phyloP scores from a whole-genome alignment of 495 filamentous ascomycete species.

The Podospora appendiculata region DNA sequence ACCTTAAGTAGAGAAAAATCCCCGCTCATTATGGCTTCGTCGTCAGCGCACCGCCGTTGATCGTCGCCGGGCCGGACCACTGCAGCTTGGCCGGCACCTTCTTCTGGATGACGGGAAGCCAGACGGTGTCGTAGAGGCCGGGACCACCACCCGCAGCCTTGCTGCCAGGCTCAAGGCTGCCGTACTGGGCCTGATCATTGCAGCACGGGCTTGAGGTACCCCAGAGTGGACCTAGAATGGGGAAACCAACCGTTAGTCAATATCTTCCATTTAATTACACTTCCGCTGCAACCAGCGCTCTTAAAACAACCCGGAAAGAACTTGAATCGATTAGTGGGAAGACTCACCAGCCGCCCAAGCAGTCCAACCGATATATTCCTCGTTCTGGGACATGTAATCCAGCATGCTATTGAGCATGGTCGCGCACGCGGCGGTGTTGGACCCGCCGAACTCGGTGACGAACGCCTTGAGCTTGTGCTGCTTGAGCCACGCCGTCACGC shows the following conservation, averaged over 20 bases:
- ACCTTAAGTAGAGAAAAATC: no score
- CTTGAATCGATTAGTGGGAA: no score
- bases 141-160: constrained; percentile 35
- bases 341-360: constrained; percentile 41
- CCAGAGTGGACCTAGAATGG: constrained; percentile 32
- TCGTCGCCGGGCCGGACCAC: constrained; percentile 28
- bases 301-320: neutral
- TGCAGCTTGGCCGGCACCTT: constrained; percentile 35
- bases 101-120: constrained; percentile 35
- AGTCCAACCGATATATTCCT: constrained; percentile 47
- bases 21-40: no score
- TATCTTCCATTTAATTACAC: neutral
- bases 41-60: constrained; percentile 23
- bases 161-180: constrained; percentile 40
- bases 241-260: neutral
- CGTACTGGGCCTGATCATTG: constrained; percentile 33
- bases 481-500: constrained; percentile 41
- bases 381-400: constrained; percentile 42
- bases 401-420: constrained; percentile 34
- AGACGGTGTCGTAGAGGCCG: constrained; percentile 38
- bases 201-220: constrained; percentile 40
- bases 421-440: constrained; percentile 40
- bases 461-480: constrained; percentile 43
- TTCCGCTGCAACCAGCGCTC: neutral
- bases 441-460: constrained; percentile 45